phyloP scores from a whole-genome alignment of 2,329 filamentous ascomycete genomes.

The Nothophoma quercina region DNA sequence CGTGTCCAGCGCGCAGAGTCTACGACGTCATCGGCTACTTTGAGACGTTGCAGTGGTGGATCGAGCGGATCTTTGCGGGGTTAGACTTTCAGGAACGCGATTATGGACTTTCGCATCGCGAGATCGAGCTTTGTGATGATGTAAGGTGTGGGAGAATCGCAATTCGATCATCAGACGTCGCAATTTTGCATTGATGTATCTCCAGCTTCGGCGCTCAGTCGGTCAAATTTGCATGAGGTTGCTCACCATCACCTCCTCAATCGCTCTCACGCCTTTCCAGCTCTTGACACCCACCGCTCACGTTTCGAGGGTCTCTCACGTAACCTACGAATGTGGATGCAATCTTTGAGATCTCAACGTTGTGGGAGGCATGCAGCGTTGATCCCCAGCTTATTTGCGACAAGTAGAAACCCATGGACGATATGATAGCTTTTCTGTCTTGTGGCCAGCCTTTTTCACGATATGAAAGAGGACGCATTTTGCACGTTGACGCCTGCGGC shows the following conservation, averaged over 20 bases:
- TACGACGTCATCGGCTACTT: constrained; percentile 16
- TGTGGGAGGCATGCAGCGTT: no score
- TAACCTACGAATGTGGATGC: no score
- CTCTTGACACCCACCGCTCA: no score
- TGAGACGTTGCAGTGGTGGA: constrained; percentile 10
- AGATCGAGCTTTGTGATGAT: constrained; percentile 3
- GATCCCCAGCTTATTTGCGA: no score
- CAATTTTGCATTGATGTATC: neutral
- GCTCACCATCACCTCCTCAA: no score
- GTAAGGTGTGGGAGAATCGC: neutral
- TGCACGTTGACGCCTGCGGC: no score
- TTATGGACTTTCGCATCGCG: neutral
- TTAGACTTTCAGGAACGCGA: constrained; percentile 1
- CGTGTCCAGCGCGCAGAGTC: constrained; percentile 11
- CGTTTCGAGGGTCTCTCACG: no score
- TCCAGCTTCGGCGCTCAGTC: neutral
- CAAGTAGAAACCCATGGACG: neutral
- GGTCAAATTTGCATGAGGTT: neutral
- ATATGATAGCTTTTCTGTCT: no score
- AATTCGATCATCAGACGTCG: neutral
- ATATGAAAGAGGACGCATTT: no score
- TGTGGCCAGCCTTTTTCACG: neutral
- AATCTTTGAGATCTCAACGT: no score
- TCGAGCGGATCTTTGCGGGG: constrained; percentile 8
- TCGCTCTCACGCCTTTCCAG: no score